These are phyloP conservation scores for Coemansia sp. DNA, from an alignment of 192 early-diverging fungal species.

Conservation along the genomic window DNA sequence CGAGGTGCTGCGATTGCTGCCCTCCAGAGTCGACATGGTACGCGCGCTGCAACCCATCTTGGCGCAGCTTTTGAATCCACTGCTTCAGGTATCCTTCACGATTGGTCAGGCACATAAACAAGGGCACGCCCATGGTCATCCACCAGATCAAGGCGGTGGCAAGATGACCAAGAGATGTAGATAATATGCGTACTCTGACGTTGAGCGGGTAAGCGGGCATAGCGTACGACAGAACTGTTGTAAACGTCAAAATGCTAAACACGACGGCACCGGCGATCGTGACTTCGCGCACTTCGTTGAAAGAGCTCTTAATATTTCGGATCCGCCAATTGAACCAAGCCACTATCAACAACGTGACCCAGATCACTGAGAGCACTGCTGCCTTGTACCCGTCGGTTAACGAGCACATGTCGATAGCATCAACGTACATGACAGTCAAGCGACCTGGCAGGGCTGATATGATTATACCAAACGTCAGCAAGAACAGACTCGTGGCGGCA, in stretches of 20 bases:
- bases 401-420: slow-evolving; percentile 24
- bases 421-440: slow-evolving; percentile 22
- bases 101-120: slow-evolving; percentile 28
- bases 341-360: slow-evolving; percentile 30
- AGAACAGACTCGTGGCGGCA: slow-evolving; percentile 5
- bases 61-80: slow-evolving; percentile 29
- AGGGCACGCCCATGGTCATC: slow-evolving; percentile 33
- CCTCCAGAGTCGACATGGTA: slow-evolving; percentile 16
- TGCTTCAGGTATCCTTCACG: slow-evolving; percentile 13
- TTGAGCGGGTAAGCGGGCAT: slow-evolving; percentile 19
- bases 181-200: slow-evolving; percentile 17
- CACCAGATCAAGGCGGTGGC: slow-evolving; percentile 37
- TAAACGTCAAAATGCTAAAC: slow-evolving; percentile 26
- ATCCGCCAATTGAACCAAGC: slow-evolving; percentile 38
- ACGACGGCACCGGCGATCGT: slow-evolving; percentile 20
- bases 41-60: slow-evolving; percentile 32
- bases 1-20: neutral
- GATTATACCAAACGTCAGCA: slow-evolving; percentile 32
- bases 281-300: slow-evolving; percentile 49
- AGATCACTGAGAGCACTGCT: slow-evolving; percentile 31
- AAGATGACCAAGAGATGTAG: slow-evolving; percentile 37
- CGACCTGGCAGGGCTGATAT: slow-evolving; percentile 10
- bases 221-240: slow-evolving; percentile 36
- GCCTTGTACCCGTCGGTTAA: slow-evolving; percentile 28
- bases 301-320: slow-evolving; percentile 48